Percentiles rank a stretch among this genome's conserved stretches.
Conservation (phyloP, 345 rosid species). For the Trapa incisa region DNA sequence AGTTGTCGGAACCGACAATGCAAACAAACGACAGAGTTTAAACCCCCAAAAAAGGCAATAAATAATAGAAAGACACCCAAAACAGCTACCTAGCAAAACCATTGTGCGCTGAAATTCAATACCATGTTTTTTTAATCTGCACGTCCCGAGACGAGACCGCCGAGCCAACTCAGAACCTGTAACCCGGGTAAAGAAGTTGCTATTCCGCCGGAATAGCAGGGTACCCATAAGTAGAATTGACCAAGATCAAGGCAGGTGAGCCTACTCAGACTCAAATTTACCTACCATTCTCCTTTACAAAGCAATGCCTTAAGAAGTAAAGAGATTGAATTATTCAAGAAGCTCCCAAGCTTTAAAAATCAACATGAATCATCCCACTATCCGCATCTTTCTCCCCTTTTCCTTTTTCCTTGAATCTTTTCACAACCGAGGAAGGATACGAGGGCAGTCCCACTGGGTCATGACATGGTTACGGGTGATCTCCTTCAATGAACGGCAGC, state of each 20-base stretch:
- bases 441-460: conserved; percentile 62
- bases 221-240: no score
- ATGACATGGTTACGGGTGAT: conserved; percentile 57
- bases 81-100: no score
- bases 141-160: neutral
- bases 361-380: neutral
- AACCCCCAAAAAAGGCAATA: no score
- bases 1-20: no score
- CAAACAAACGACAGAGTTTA: no score
- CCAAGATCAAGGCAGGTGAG: no score
- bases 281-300: no score
- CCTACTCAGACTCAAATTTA: no score
- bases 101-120: no score
- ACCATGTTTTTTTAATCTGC: neutral
- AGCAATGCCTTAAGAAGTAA: neutral
- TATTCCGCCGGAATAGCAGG: conserved; percentile 29
- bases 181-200: conserved; percentile 37
- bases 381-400: neutral
- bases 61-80: no score
- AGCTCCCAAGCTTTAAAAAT: neutral
- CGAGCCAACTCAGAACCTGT: conserved; percentile 20
- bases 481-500: conserved; percentile 74
- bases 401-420: neutral
- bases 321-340: neutral
- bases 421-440: conserved; percentile 29